phyloP scores from a whole-genome alignment of 1,284 basidiomycete genomes.

The Ceratobasidium sp. region DNA sequence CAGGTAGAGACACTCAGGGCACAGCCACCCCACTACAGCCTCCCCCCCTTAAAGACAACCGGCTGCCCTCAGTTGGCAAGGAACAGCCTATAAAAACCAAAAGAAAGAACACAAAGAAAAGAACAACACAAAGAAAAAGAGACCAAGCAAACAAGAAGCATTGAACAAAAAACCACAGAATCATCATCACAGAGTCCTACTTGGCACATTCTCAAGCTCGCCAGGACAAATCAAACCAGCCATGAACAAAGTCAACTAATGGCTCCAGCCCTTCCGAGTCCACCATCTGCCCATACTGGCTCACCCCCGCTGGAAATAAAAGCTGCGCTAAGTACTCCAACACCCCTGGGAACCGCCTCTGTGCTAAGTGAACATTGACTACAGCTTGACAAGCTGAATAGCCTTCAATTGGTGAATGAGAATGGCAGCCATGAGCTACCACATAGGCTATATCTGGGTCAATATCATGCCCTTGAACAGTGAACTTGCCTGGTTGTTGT shows the following conservation, averaged over 20 bases:
- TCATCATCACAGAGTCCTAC: not conserved
- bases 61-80: slow-evolving; percentile 9
- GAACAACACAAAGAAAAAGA: not conserved
- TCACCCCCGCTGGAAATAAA: not conserved
- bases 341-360: not conserved
- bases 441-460: too few species aligned
- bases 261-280: not conserved
- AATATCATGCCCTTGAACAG: too few species aligned
- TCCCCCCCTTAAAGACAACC: slow-evolving; percentile 3
- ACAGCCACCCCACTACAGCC: not conserved
- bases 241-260: not conserved
- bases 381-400: not conserved
- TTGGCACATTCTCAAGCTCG: not conserved
- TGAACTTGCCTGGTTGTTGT: too few species aligned
- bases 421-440: too few species aligned
- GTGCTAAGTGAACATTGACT: not conserved
- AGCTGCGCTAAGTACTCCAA: not conserved
- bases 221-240: not conserved
- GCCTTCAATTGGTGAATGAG: not conserved
- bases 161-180: not conserved
- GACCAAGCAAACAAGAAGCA: not conserved
- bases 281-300: not conserved
- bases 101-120: not conserved
- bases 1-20: not conserved
- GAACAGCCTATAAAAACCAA: not conserved